Conservation (phyloP, 306 rosid genomes). For the Fragaria iinumae region DNA sequence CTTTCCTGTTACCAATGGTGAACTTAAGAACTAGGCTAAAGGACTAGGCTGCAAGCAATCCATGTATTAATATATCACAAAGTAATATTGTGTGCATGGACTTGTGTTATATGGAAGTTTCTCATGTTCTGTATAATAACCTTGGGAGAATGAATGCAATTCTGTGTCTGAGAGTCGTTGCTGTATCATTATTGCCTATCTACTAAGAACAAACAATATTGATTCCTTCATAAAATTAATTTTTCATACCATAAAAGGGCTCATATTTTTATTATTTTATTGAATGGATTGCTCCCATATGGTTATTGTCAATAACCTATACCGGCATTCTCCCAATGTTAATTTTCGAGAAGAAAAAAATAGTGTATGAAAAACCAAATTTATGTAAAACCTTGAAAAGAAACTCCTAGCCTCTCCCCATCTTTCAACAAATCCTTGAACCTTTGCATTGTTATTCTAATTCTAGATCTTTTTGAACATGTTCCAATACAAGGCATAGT, state of each 20-base stretch:
- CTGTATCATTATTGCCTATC: not conserved
- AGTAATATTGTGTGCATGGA: conserved; percentile 14
- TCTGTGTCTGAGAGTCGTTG: not conserved
- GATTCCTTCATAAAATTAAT: not conserved
- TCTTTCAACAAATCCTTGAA: too few species aligned
- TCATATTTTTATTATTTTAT: not conserved
- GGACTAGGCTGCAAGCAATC: conserved; percentile 20
- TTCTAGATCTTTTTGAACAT: too few species aligned
- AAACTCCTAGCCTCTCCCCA: too few species aligned
- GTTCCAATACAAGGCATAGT: too few species aligned
- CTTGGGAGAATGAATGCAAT: conserved; percentile 5
- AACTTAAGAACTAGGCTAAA: conserved; percentile 24
- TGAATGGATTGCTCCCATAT: too few species aligned
- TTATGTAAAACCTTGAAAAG: too few species aligned
- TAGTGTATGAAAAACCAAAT: too few species aligned
- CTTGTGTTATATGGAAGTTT: not conserved
- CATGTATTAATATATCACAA: not conserved
- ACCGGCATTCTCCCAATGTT: too few species aligned
- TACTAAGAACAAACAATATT: not conserved
- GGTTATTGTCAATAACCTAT: too few species aligned
- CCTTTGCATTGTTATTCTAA: too few species aligned
- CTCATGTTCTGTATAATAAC: conserved; percentile 14
- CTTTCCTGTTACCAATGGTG: conserved; percentile 27
- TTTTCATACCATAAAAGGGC: not conserved
- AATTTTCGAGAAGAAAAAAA: too few species aligned